These are phyloP conservation scores for Rhodotorula diobovata DNA, from an alignment of 768 basidiomycete species.

Conservation along the genomic window DNA sequence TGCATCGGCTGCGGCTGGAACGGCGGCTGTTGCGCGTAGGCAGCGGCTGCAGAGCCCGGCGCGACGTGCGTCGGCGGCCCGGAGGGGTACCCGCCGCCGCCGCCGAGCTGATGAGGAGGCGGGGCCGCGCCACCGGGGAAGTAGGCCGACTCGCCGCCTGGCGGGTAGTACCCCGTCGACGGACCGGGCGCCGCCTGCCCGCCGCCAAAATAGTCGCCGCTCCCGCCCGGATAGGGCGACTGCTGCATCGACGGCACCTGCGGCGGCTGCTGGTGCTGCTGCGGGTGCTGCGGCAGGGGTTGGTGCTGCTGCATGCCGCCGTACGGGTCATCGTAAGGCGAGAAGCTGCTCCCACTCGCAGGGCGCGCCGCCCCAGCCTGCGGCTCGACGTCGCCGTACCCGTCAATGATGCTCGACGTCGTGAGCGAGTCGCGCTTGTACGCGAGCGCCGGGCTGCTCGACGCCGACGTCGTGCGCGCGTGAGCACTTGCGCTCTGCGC, in stretches of 20 bases:
- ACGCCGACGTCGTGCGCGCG: neutral
- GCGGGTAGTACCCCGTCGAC: neutral
- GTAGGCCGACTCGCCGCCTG: neutral
- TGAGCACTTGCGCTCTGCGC: neutral
- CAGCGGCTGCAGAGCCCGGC: no score
- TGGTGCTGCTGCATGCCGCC: neutral
- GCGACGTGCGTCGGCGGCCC: neutral
- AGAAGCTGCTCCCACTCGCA: slow-evolving; percentile 18
- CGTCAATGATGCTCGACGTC: neutral
- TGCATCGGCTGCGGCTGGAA: slow-evolving; percentile 25
- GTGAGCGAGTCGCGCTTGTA: slow-evolving; percentile 4
- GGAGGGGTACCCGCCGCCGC: neutral
- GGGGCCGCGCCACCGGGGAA: neutral
- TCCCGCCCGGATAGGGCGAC: neutral
- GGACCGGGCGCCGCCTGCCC: neutral
- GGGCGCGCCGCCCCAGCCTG: neutral
- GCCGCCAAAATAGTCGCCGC: neutral
- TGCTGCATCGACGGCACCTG: no score
- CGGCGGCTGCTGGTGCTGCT: slow-evolving; percentile 1
- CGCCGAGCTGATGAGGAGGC: neutral
- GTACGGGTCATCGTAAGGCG: slow-evolving; percentile 32
- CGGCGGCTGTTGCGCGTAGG: slow-evolving; percentile 3
- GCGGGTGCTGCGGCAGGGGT: neutral
- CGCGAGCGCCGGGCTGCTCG: neutral
- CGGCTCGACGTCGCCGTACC: slow-evolving; percentile 17